These are phyloP conservation scores for Pilobolus umbonatus DNA, from an alignment of 192 early-diverging fungal species.

Conservation along the genomic window DNA sequence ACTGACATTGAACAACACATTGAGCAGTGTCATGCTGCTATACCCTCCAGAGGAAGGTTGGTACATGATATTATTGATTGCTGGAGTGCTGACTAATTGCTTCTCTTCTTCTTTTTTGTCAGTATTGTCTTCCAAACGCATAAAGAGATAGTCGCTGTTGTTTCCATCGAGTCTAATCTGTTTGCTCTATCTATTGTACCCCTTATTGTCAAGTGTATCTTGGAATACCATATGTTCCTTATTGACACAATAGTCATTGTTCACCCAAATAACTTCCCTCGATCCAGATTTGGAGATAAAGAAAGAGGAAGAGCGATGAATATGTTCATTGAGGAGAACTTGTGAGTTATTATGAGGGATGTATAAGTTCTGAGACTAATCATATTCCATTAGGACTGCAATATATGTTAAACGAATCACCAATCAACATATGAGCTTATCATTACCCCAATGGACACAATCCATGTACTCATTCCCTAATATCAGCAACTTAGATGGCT, in stretches of 20 bases:
- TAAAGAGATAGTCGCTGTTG: constrained; percentile 11
- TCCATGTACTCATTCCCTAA: too few species aligned
- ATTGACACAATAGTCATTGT: constrained; percentile 16
- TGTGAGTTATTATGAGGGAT: not conserved
- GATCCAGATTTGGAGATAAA: constrained; percentile 16
- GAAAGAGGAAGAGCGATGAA: constrained; percentile 14
- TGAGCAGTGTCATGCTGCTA: constrained; percentile 56
- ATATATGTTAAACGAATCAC: constrained; percentile 31
- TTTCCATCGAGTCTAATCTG: constrained; percentile 11
- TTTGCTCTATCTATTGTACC: constrained; percentile 8
- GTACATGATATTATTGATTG: not conserved
- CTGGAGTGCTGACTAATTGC: too few species aligned
- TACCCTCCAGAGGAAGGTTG: constrained; percentile 49
- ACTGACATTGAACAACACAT: constrained; percentile 70
- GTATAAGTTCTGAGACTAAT: not conserved
- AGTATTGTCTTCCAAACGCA: constrained; percentile 12
- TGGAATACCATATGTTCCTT: constrained; percentile 11
- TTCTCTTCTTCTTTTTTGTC: not conserved
- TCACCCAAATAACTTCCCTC: constrained; percentile 4
- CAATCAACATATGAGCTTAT: constrained; percentile 26
- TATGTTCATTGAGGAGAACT: constrained; percentile 3
- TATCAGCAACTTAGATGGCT: too few species aligned
- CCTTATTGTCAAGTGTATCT: constrained; percentile 9
- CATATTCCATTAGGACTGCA: not conserved
- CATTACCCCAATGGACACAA: constrained; percentile 22